Conservation (phyloP, 169 alveolate genomes). For the Plasmodium coatneyi region DNA sequence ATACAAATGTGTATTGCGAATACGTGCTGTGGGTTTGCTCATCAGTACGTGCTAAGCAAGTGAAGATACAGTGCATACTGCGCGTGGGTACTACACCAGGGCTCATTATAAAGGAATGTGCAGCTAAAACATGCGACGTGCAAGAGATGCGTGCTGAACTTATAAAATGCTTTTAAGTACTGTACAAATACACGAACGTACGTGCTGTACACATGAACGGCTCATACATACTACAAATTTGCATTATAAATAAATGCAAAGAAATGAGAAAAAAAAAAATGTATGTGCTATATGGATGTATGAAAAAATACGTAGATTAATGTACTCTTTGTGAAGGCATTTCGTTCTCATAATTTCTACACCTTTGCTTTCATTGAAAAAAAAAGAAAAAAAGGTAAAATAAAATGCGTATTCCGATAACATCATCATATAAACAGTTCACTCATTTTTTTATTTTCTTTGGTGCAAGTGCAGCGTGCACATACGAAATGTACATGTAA, state of each 20-base stretch:
- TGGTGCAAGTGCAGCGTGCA: background rate
- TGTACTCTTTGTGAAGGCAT: background rate
- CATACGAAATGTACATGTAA: background rate
- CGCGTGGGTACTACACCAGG: background rate
- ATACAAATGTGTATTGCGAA: background rate
- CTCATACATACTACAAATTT: conserved; percentile 1
- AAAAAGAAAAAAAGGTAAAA: conserved; percentile 5
- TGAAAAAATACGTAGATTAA: background rate
- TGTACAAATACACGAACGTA: background rate
- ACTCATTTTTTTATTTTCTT: background rate
- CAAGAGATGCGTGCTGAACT: background rate
- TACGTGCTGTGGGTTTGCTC: background rate
- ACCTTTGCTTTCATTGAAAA: conserved; percentile 20
- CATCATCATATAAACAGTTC: background rate
- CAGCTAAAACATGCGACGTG: background rate
- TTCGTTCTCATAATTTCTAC: background rate
- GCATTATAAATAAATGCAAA: conserved; percentile 12
- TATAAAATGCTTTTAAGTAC: background rate
- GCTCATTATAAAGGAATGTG: background rate
- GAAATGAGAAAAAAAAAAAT: background rate
- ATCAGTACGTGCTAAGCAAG: background rate
- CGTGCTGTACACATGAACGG: conserved; percentile 1
- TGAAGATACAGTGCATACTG: background rate
- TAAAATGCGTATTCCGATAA: conserved; percentile 3
- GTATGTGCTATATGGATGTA: conserved; percentile 20